A percentile compares a stretch with the other conserved stretches of the same genome.
Evolutionary conservation across 345 rosid species (phyloP).

Genomic region (Pelargonium nanum): DNA sequence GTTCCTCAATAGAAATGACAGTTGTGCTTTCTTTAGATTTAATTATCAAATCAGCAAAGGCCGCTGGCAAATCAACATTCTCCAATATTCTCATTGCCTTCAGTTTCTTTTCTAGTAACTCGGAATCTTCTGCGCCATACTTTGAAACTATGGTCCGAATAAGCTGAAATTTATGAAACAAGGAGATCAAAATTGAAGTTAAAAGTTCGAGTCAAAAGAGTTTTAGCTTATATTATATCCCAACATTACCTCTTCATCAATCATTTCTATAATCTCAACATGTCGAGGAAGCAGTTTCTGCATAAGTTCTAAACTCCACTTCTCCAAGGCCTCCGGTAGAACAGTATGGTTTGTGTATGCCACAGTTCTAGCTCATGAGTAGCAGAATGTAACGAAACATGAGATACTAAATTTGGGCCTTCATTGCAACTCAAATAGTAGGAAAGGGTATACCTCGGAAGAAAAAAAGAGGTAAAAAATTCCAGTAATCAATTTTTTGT

Average conservation of each 20-base stretch:
- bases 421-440: too few species aligned
- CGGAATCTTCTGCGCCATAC: conserved; percentile 30
- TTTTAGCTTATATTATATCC: conserved; percentile 2
- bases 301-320: conserved; percentile 41
- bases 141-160: conserved; percentile 28
- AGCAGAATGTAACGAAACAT: neutral
- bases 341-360: conserved; percentile 47
- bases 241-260: conserved; percentile 34
- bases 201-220: neutral
- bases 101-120: neutral
- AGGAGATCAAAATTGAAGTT: neutral
- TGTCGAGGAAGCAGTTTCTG: conserved; percentile 46
- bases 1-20: neutral
- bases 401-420: too few species aligned
- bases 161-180: conserved; percentile 17
- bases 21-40: neutral
- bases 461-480: too few species aligned
- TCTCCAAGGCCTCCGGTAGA: conserved; percentile 46
- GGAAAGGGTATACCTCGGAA: too few species aligned
- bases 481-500: too few species aligned
- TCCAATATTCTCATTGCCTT: neutral
- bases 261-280: conserved; percentile 35
- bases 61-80: conserved; percentile 1
- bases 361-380: conserved; percentile 38
- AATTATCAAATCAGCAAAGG: neutral